Base-by-base conservation (phyloP, 495 filamentous ascomycete species). In the Talaromyces adpressus region DNA sequence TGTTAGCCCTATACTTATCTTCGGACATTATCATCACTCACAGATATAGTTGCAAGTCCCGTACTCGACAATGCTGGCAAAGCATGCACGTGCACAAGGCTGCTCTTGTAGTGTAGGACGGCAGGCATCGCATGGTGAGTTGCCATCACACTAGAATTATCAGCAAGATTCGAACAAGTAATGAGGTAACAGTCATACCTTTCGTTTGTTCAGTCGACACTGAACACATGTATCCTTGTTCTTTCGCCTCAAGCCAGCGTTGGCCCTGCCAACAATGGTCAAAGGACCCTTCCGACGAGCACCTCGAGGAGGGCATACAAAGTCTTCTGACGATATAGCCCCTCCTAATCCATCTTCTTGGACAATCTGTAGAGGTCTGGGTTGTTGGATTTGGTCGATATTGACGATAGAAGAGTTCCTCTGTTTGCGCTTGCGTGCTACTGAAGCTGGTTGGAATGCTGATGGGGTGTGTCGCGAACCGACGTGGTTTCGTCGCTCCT, bases 1-100 rank as follows among this genome's bases (percentile, higher is more conserved):
- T 32, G 64, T 77, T 56, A 77, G 73, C 53, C 49, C 30, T 32
- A 20, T 60, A 27, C 8, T 39, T 60, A 7, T 45, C 2, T 59
- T 59, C 12, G 30, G 22, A 14, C 4, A 12, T 25, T 4, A 4
- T 9, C 30, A 41, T 39, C 11, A 66, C 77, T 45, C 70, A 81
- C 79, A 82, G 58, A 82, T 76, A 61, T 80, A 80, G 58, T 82
- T 82, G 70, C 78, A 81, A 2, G 77, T 80, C 62, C 76, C 79
- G 58, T 76, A 78, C 66, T 81, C 78, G n/a, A 82, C 79, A 63
- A 82, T 78, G 62, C 72, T 81, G 18, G 75, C 68, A 65, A 82
- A 82, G 62, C 79, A 76, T 25, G 79, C 79, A 39, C 75, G 72
- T 6, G 77, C 78, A 65, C 79, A 82, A 5, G 79, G 78, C 58